Base-by-base conservation (phyloP, 2,329 filamentous ascomycete genomes). In the Paecilomyces formosus region DNA sequence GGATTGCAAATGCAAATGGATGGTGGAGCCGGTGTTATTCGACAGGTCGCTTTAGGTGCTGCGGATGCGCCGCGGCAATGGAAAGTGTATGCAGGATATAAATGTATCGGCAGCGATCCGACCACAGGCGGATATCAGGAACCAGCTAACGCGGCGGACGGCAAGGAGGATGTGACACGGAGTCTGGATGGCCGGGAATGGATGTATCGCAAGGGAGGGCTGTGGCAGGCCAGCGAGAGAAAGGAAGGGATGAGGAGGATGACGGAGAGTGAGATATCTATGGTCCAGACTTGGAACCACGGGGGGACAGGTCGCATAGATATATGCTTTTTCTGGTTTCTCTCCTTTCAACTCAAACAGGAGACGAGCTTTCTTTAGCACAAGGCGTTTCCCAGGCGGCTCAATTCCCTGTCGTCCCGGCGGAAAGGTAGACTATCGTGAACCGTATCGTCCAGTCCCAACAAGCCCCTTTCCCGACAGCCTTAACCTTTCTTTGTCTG, bases 231-330 rank as follows among this genome's bases (percentile, higher is more conserved):
- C 55, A 60, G 57, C 54, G 61, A 52, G 31, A 54, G 60, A 62
- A 61, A 65, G 58, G 65, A 63, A 59, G 62, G 60, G 52, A 58
- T 33, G 62, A 56, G 33, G 55, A 55, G 39, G 39, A 26, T 59
- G 59, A 33, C 58, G 60, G 61, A 53, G 55, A 59, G 54, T 52
- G 59, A 53, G 21, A 28, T 52, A 28, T 52, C 63, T 62, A 60
- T 59, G 62, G 60, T 61, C 58, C 56, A 64, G 62, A 63, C 60
- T 45, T 18, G 30, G 35, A 45, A 8, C 15, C 62, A 63, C 65
- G 68, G 66, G 69, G 67, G 63, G 60, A 58, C 64, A 65, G 50
- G 50, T 70, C 63, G 62, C 64, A 63, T 70, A 69, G 68, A 72
- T 73, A 72, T 72, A 72, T 30, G 21, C 35, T 31, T 18, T 55